phyloP scores from a whole-genome alignment of 2,329 filamentous ascomycete species.

The Curvularia verruculosa region DNA sequence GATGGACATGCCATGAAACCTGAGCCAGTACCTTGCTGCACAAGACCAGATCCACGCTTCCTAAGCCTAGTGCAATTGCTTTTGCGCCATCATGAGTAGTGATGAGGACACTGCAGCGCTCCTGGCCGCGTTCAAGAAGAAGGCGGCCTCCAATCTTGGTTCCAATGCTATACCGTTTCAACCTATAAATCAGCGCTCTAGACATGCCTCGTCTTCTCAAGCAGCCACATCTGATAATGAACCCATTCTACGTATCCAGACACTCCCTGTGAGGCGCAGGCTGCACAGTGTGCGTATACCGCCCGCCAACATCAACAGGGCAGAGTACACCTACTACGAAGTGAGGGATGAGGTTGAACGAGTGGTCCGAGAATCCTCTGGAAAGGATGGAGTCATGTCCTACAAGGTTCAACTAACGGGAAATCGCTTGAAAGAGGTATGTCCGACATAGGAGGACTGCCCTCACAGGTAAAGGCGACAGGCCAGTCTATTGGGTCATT shows the following conservation, averaged over 20 bases:
- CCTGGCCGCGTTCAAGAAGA: conserved; percentile 39
- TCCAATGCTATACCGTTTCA: conserved; percentile 1
- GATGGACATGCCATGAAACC: background rate
- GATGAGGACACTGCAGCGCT: conserved; percentile 33
- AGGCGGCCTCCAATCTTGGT: background rate
- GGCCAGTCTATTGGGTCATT: background rate
- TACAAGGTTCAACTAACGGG: conserved; percentile 54
- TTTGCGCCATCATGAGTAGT: conserved; percentile 29
- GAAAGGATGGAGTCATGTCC: conserved; percentile 35
- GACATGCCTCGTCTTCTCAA: conserved; percentile 22
- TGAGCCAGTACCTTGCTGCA: background rate
- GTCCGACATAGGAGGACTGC: conserved; percentile 24
- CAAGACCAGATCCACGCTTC: no score
- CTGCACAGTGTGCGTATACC: conserved; percentile 34
- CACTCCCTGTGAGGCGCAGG: conserved; percentile 17
- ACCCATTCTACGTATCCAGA: background rate
- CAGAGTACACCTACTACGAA: conserved; percentile 46
- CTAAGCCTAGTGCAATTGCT: background rate
- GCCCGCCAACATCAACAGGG: conserved; percentile 28
- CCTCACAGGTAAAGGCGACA: conserved; percentile 8
- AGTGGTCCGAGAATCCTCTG: conserved; percentile 49
- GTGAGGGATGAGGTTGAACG: conserved; percentile 45
- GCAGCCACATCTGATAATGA: conserved; percentile 7
- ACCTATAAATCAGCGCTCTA: background rate
- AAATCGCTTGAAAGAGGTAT: conserved; percentile 50